Evolutionary conservation across 805 yeast genomes (phyloP), one percentile per base, ranked within the genome.

Genomic region (Yarrowia deformans): DNA sequence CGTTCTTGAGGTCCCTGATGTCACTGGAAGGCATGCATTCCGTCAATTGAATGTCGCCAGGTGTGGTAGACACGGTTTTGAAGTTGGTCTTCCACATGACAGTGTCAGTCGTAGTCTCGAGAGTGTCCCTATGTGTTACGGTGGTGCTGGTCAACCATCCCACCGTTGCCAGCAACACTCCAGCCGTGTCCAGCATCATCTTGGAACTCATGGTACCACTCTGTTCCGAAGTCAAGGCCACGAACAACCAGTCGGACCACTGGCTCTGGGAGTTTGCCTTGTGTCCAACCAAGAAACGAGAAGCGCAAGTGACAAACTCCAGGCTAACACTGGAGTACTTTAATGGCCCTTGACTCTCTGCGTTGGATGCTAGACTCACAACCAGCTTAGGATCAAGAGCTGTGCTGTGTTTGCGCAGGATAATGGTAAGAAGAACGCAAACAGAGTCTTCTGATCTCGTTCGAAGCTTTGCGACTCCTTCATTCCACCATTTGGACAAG

Each of bases 351-450:
- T 32, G 8, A 7, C 16, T 34, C 16, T 34, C 52, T 2, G 42
- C 66, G 10, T 60, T n/a, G 3, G 32, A 7, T 8, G 52, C 66
- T 6, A 32, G 18, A 13, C 8, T 32, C 10, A 34, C n/a, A 3
- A 60, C 66, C 10, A 60, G 42, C 52, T 60, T 60, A 14, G 66
- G 66, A 19, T 43, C 52, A 1, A 60, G 52, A 18, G 52, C 52
- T 8, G 34, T 8, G 9, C 52, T 18, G 19, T 60, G 66, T 10
- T 45, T 9, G 3, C 19, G n/a, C 19, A 60, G 5, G 5, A 60
- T 34, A 19, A 34, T 34, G 5, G 40, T 60, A 10, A 60, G 42
- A 2, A 60, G 34, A 8, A 34, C 52, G n/a, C 66, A 60, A n/a
- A 52, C 66, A 1, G 66, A 60, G 23, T 60, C 66, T 19, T 60